Conservation (phyloP, 208 protist genomes). For the Trypanosoma conorhini region DNA sequence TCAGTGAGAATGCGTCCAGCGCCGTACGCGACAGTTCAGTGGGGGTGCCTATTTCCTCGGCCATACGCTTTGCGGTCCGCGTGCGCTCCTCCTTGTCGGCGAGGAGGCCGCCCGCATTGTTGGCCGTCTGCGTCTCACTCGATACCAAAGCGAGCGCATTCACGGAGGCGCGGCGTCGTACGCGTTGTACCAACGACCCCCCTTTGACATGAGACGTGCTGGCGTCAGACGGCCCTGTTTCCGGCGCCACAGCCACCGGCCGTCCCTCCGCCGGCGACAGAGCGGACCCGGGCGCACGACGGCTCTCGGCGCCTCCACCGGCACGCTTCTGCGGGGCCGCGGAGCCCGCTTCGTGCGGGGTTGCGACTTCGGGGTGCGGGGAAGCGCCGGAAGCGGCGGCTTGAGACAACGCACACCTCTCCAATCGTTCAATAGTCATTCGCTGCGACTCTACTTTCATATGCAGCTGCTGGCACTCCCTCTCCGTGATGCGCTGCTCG, state of each 20-base stretch:
- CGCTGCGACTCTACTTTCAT: constrained; percentile 27
- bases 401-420: neutral
- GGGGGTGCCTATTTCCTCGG: neutral
- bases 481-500: constrained; percentile 29
- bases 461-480: constrained; percentile 27
- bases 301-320: neutral
- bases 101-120: neutral
- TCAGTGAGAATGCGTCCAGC: neutral
- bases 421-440: constrained; percentile 6
- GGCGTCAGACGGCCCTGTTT: neutral
- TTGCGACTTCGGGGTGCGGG: neutral
- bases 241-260: neutral
- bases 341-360: neutral
- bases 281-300: neutral
- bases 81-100: neutral
- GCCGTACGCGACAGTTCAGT: neutral
- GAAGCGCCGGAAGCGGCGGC: neutral
- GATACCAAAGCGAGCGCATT: constrained; percentile 1
- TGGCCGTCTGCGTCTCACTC: neutral
- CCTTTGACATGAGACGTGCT: neutral
- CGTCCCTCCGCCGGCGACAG: neutral
- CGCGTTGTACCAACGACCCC: constrained; percentile 33
- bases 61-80: neutral
- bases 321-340: neutral
- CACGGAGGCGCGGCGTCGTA: constrained; percentile 34